Percentiles rank a stretch among this genome's conserved stretches.
Conservation (phyloP, 2,329 filamentous ascomycete species). For the Neofusicoccum ribis region DNA sequence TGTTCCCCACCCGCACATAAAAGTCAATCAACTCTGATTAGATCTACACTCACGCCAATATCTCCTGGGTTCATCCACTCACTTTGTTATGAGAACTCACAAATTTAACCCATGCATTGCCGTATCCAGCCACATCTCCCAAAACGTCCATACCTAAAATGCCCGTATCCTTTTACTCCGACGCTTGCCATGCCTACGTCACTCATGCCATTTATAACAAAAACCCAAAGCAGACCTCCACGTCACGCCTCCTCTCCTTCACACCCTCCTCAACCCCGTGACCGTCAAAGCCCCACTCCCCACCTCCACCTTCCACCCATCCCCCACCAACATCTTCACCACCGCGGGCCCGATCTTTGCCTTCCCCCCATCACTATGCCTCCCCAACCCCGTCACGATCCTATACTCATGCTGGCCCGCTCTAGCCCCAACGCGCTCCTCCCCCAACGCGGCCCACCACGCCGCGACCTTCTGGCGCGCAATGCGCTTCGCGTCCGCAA, state of each 20-base stretch:
- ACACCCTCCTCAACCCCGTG: slow-evolving; percentile 52
- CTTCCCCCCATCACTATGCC: slow-evolving; percentile 74
- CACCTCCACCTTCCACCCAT: slow-evolving; percentile 81
- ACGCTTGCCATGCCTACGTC: too few relatives aligned
- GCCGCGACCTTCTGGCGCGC: slow-evolving; percentile 63
- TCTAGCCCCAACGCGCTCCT: slow-evolving; percentile 55
- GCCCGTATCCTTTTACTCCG: too few relatives aligned
- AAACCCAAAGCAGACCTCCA: not conserved
- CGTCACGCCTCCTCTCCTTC: not conserved
- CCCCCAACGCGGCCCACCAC: slow-evolving; percentile 78
- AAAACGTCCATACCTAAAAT: too few relatives aligned
- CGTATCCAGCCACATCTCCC: too few relatives aligned
- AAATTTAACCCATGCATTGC: too few relatives aligned
- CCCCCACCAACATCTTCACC: slow-evolving; percentile 69
- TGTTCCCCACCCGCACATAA: too few relatives aligned
- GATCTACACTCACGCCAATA: too few relatives aligned
- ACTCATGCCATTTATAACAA: not conserved
- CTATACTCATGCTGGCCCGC: slow-evolving; percentile 56
- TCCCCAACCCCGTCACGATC: slow-evolving; percentile 79
- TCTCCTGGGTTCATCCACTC: too few relatives aligned
- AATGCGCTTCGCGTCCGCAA: slow-evolving; percentile 79
- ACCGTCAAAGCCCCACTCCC: slow-evolving; percentile 71
- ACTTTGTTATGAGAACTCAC: too few relatives aligned
- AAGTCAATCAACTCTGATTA: too few relatives aligned
- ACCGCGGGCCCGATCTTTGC: slow-evolving; percentile 78